Evolutionary conservation across 2,329 filamentous ascomycete genomes (phyloP).

Genomic region (Penicillium glabrum): DNA sequence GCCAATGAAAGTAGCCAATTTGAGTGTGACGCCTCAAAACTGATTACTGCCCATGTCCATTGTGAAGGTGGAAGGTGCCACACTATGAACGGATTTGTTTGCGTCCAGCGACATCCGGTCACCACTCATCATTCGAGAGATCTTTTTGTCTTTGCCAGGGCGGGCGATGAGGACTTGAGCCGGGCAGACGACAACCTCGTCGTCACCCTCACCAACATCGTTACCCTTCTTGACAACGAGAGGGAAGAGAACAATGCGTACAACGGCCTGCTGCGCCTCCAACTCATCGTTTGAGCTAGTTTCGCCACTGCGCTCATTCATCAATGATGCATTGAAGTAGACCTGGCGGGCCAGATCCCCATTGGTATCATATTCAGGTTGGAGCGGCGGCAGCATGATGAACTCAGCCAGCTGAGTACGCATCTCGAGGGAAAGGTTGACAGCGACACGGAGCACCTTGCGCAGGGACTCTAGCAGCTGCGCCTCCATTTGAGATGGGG

Average conservation of each 20-base stretch:
- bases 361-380: slow-evolving; percentile 91
- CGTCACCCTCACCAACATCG: slow-evolving; percentile 80
- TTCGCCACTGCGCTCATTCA: slow-evolving; percentile 86
- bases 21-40: slow-evolving; percentile 46
- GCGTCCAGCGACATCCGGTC: slow-evolving; percentile 46
- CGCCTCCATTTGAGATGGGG: slow-evolving; percentile 74
- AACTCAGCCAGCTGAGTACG: slow-evolving; percentile 95
- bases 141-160: slow-evolving; percentile 45
- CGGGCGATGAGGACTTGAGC: slow-evolving; percentile 84
- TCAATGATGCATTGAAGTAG: slow-evolving; percentile 85
- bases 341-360: slow-evolving; percentile 87
- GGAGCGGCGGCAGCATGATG: slow-evolving; percentile 94
- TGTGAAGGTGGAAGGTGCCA: slow-evolving; percentile 43
- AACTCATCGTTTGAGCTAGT: slow-evolving; percentile 74
- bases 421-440: slow-evolving; percentile 93
- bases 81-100: slow-evolving; percentile 41
- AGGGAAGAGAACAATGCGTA: slow-evolving; percentile 92
- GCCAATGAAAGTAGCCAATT: slow-evolving; percentile 15
- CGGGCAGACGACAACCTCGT: slow-evolving; percentile 92
- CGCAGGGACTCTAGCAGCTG: slow-evolving; percentile 82
- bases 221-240: slow-evolving; percentile 95
- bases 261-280: slow-evolving; percentile 71
- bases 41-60: slow-evolving; percentile 44
- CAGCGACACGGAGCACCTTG: slow-evolving; percentile 83
- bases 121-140: slow-evolving; percentile 39